These are phyloP conservation scores for Allium fistulosum DNA, from an alignment of 106 monocot species.

Conservation along the genomic window DNA sequence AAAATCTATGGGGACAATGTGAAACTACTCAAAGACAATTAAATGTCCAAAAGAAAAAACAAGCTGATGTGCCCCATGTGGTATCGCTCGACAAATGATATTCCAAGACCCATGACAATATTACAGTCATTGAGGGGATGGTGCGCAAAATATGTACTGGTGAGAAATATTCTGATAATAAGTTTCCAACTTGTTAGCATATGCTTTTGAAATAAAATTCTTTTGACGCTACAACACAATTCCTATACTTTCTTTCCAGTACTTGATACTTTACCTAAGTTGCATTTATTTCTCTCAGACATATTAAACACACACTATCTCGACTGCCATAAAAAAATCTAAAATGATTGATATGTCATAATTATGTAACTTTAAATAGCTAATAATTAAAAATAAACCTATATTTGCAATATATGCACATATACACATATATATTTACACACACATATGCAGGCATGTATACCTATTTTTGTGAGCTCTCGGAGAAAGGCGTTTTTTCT, in stretches of 20 bases:
- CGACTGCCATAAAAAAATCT: neutral
- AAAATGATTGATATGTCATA: neutral
- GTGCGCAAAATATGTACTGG: conserved; percentile 95
- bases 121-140: conserved; percentile 74
- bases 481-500: no score
- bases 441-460: no score
- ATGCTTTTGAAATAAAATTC: neutral
- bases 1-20: conserved; percentile 67
- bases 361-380: no score
- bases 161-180: conserved; percentile 16
- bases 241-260: neutral
- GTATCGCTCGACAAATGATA: conserved; percentile 82
- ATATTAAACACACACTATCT: no score
- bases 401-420: no score
- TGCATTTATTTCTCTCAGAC: no score
- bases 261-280: no score
- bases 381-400: no score
- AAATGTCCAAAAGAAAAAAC: conserved; percentile 94
- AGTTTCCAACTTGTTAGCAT: no score
- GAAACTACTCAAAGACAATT: conserved; percentile 97
- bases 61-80: conserved; percentile 69
- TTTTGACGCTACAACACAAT: neutral
- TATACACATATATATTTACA: no score
- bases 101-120: conserved; percentile 71
- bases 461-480: no score